A percentile compares a stretch with the other conserved stretches of the same genome.
phyloP scores from a whole-genome alignment of 805 yeast genomes.

The Hyphopichia homilentoma region DNA sequence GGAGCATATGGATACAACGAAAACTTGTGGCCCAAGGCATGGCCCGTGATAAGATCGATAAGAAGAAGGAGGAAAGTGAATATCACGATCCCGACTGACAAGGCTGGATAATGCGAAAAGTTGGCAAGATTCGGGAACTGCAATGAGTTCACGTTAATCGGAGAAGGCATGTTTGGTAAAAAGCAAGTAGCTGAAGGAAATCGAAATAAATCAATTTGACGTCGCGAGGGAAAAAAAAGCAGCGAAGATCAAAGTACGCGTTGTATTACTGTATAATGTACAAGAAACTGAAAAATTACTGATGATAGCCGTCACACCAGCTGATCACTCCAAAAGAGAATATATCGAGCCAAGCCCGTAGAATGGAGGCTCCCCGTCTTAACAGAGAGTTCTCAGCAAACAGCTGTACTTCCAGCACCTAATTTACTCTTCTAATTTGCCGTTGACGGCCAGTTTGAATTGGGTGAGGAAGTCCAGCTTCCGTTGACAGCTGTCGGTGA shows the following conservation, averaged over 20 bases:
- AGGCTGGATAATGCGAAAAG: constrained; percentile 44
- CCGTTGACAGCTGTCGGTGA: constrained; percentile 21
- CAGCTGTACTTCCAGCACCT: no score
- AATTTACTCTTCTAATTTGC: no score
- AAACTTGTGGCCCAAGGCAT: constrained; percentile 31
- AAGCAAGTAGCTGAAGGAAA: neutral
- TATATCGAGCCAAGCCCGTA: no score
- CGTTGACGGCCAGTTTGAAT: constrained; percentile 7
- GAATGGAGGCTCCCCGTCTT: no score
- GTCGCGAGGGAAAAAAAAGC: no score
- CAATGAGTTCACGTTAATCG: neutral
- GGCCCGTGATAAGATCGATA: constrained; percentile 22
- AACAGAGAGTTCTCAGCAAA: no score
- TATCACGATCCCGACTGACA: constrained; percentile 57
- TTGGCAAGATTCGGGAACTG: constrained; percentile 4
- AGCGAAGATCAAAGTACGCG: no score
- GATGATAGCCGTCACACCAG: no score
- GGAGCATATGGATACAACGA: constrained; percentile 56
- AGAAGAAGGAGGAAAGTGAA: constrained; percentile 48
- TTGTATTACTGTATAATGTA: no score
- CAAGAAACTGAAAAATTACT: no score
- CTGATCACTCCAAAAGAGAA: no score
- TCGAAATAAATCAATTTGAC: neutral
- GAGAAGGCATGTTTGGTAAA: constrained; percentile 1
- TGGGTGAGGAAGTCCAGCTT: constrained; percentile 20